phyloP scores from a whole-genome alignment of 495 filamentous ascomycete genomes.

The Thozetella sp. region DNA sequence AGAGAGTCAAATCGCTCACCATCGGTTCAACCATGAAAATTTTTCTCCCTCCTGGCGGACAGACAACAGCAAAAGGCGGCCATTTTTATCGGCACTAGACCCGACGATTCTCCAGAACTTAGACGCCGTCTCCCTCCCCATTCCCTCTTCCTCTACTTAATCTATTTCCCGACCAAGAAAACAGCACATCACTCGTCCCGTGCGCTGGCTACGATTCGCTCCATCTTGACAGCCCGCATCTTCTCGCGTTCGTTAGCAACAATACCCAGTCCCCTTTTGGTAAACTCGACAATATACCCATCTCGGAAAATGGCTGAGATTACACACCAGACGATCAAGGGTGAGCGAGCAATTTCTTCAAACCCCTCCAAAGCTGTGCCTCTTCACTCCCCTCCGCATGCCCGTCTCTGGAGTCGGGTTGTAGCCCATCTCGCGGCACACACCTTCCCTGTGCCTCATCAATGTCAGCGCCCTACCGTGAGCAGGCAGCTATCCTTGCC shows the following conservation, averaged over 20 bases:
- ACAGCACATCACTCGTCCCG: no score
- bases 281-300: neutral
- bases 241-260: neutral
- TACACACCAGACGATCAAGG: slow-evolving; percentile 62
- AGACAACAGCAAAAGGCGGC: neutral
- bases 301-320: slow-evolving; percentile 35
- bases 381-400: neutral
- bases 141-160: no score
- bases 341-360: slow-evolving; percentile 22
- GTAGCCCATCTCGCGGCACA: no score
- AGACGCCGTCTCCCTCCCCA: no score
- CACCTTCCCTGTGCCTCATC: no score
- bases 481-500: no score
- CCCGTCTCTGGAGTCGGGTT: no score
- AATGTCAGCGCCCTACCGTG: no score
- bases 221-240: neutral
- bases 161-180: no score
- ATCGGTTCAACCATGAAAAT: neutral
- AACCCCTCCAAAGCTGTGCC: neutral
- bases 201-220: neutral
- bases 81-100: neutral
- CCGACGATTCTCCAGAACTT: neutral
- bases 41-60: no score
- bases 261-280: neutral
- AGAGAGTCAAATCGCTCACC: neutral